A percentile compares a stretch with the other conserved stretches of the same genome.
phyloP scores from a whole-genome alignment of 495 filamentous ascomycete genomes.

The Hypomontagnella monticulosa region DNA sequence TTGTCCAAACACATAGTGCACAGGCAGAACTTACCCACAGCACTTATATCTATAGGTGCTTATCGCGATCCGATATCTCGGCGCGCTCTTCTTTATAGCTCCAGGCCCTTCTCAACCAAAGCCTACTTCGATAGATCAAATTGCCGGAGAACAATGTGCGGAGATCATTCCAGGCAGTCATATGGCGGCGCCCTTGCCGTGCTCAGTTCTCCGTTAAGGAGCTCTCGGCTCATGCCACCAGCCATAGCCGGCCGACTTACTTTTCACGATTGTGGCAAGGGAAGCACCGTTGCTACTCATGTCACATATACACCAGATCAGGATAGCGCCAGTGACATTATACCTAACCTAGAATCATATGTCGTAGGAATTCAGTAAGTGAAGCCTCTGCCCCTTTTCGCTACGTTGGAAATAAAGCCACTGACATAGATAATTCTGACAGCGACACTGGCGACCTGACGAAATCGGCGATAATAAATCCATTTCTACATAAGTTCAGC shows the following conservation, averaged over 20 bases:
- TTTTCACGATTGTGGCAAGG: conserved; percentile 40
- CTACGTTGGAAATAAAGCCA: neutral
- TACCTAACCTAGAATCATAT: conserved; percentile 17
- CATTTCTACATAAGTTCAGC: conserved; percentile 48
- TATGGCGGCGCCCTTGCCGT: conserved; percentile 47
- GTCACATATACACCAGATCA: conserved; percentile 36
- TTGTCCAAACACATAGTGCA: no score
- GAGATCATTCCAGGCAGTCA: conserved; percentile 25
- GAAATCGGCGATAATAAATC: conserved; percentile 44
- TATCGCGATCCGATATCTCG: no score
- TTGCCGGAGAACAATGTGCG: conserved; percentile 32
- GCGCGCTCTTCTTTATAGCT: no score
- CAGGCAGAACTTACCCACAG: no score
- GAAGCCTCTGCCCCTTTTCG: neutral
- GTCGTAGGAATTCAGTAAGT: conserved; percentile 48
- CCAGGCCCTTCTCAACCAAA: neutral
- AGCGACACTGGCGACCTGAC: conserved; percentile 54
- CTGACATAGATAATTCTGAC: neutral
- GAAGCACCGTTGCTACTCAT: conserved; percentile 36
- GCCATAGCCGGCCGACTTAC: conserved; percentile 36
- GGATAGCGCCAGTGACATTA: neutral
- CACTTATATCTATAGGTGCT: no score
- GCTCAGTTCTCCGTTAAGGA: conserved; percentile 30
- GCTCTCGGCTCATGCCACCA: conserved; percentile 1
- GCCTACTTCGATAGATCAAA: neutral